These are phyloP conservation scores for Hirschfeldia incana DNA, from an alignment of 345 rosid genomes.

Conservation along the genomic window DNA sequence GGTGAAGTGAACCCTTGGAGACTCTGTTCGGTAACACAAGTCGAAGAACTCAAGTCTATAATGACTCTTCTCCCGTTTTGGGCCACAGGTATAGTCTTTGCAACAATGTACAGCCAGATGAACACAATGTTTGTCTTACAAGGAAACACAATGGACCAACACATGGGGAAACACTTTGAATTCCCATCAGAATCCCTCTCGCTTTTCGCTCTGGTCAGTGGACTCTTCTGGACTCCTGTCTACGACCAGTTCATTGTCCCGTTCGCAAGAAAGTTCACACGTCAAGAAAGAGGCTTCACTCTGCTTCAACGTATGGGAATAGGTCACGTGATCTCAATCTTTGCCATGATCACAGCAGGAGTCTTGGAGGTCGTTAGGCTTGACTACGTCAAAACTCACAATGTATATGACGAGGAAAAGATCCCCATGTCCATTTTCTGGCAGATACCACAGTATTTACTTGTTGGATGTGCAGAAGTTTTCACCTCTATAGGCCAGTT, in stretches of 20 bases:
- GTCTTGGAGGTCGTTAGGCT: conserved; percentile 69
- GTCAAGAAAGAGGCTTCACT: conserved; percentile 83
- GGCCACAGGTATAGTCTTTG: conserved; percentile 86
- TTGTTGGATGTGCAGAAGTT: conserved; percentile 54
- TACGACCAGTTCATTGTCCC: conserved; percentile 76
- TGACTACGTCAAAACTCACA: conserved; percentile 52
- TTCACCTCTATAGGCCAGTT: conserved; percentile 51
- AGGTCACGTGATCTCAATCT: conserved; percentile 74
- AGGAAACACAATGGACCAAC: conserved; percentile 90
- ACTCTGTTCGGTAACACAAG: conserved; percentile 88
- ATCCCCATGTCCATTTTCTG: conserved; percentile 86
- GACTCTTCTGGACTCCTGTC: conserved; percentile 83
- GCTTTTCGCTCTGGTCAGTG: conserved; percentile 77
- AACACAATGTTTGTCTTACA: conserved; percentile 89
- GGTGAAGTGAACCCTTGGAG: conserved; percentile 62
- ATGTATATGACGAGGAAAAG: conserved; percentile 58
- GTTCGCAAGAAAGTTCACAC: conserved; percentile 65
- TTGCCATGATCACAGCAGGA: conserved; percentile 76
- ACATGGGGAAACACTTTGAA: conserved; percentile 68
- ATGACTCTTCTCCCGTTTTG: conserved; percentile 78
- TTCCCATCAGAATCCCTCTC: conserved; percentile 93
- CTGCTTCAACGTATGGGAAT: conserved; percentile 96
- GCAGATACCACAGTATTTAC: conserved; percentile 67
- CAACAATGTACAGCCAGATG: conserved; percentile 89
- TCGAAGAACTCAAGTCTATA: conserved; percentile 84